These are phyloP conservation scores for Ilex asprella DNA, from an alignment of 257 asterid species.

Conservation along the genomic window DNA sequence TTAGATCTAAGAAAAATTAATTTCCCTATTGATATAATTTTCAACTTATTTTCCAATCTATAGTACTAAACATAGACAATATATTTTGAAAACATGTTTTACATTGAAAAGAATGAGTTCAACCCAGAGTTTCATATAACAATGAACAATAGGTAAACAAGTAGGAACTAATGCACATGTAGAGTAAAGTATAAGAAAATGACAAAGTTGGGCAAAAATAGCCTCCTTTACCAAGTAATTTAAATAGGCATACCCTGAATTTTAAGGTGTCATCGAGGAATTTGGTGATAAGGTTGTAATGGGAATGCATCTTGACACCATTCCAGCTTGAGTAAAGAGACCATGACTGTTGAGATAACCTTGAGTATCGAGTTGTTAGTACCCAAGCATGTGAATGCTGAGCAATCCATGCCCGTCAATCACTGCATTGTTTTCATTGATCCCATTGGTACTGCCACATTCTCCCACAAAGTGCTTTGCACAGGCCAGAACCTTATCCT, in stretches of 20 bases:
- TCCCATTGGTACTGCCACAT: conserved; percentile 39
- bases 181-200: too few species aligned
- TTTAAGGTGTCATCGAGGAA: conserved; percentile 37
- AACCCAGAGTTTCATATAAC: conserved; percentile 10
- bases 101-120: too few species aligned
- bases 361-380: conserved; percentile 28
- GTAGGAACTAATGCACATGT: too few species aligned
- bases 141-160: not conserved
- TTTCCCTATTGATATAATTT: too few species aligned
- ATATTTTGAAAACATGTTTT: too few species aligned
- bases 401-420: conserved; percentile 31
- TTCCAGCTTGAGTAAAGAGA: conserved; percentile 44
- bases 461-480: conserved; percentile 50
- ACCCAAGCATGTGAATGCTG: conserved; percentile 43
- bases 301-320: conserved; percentile 40
- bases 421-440: conserved; percentile 32
- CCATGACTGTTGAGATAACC: conserved; percentile 46
- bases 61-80: too few species aligned
- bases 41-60: too few species aligned
- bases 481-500: conserved; percentile 34
- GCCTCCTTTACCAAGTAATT: not conserved
- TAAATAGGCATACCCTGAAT: conserved; percentile 22
- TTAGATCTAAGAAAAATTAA: too few species aligned
- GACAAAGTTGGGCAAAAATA: too few species aligned
- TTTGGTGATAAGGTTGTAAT: conserved; percentile 28